Conservation (phyloP, 73 alveolate genomes). For the Paraurostyla sp. region DNA sequence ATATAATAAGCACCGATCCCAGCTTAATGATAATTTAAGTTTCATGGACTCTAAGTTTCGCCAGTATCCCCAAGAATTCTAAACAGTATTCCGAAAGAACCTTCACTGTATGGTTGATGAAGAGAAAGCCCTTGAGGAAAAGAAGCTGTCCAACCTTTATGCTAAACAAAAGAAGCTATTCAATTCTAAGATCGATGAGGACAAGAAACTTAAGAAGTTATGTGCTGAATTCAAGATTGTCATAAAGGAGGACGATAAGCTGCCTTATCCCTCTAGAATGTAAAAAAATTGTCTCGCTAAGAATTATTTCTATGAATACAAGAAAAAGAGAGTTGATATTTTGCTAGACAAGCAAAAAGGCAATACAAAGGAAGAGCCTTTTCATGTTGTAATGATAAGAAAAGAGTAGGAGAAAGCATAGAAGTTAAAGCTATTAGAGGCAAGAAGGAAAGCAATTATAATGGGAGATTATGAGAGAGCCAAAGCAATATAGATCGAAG, state of each 20-base stretch:
- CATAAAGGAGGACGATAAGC: background rate
- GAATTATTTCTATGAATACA: conserved; percentile 40
- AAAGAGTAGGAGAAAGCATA: background rate
- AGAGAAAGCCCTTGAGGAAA: background rate
- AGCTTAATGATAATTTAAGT: background rate
- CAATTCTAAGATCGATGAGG: background rate
- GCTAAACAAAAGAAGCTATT: background rate
- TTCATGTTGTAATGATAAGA: background rate
- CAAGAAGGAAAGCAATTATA: background rate
- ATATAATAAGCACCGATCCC: background rate
- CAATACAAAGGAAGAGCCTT: background rate
- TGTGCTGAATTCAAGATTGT: background rate
- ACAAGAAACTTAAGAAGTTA: conserved; percentile 8
- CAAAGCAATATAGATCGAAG: background rate
- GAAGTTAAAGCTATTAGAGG: background rate
- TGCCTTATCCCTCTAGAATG: conserved; percentile 21
- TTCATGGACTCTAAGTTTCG: background rate
- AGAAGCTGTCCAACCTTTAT: background rate
- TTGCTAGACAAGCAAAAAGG: background rate
- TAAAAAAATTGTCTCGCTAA: conserved; percentile 5
- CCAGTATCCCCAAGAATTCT: background rate
- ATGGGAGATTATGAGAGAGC: conserved; percentile 1
- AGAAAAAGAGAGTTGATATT: conserved; percentile 24
- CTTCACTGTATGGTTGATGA: conserved; percentile 14
- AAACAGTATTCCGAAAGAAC: conserved; percentile 10